Percentiles rank a stretch among this genome's conserved stretches.
phyloP scores from a whole-genome alignment of 768 basidiomycete species.

The Boletus reticulatus region DNA sequence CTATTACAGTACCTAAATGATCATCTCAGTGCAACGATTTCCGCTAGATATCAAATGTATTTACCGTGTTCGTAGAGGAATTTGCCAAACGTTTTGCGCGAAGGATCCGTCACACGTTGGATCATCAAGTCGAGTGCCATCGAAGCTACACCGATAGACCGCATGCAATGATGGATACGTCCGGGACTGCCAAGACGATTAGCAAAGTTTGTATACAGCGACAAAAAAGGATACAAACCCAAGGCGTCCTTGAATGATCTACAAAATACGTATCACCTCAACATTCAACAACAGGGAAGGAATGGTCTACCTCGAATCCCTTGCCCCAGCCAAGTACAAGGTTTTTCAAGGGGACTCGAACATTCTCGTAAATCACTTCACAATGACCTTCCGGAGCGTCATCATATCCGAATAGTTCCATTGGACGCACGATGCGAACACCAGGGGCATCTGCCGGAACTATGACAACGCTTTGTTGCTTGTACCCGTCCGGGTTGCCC shows the following conservation, averaged over 20 bases:
- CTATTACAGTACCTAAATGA: constrained; percentile 72
- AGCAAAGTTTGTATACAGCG: not conserved
- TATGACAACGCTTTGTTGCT: constrained; percentile 91
- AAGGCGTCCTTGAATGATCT: constrained; percentile 94
- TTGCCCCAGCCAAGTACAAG: constrained; percentile 90
- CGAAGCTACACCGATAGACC: constrained; percentile 87
- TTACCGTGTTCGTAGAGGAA: constrained; percentile 85
- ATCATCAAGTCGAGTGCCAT: constrained; percentile 86
- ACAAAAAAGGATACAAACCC: constrained; percentile 49
- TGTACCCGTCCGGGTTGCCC: constrained; percentile 67
- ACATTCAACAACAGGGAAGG: not conserved
- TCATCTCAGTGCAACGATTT: not conserved
- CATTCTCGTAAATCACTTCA: constrained; percentile 93
- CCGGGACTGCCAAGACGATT: constrained; percentile 59
- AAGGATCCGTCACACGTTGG: constrained; percentile 88
- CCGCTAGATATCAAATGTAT: constrained; percentile 11
- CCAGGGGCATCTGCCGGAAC: constrained; percentile 89
- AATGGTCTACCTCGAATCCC: constrained; percentile 76
- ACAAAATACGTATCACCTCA: not conserved
- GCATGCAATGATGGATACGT: constrained; percentile 98
- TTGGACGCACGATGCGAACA: constrained; percentile 86
- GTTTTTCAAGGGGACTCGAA: constrained; percentile 81
- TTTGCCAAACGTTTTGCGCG: constrained; percentile 92
- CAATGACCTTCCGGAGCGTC: constrained; percentile 97
- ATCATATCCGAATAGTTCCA: constrained; percentile 92